Base-by-base conservation (phyloP, 768 basidiomycete genomes). In the Trichaptum fuscoviolaceum region DNA sequence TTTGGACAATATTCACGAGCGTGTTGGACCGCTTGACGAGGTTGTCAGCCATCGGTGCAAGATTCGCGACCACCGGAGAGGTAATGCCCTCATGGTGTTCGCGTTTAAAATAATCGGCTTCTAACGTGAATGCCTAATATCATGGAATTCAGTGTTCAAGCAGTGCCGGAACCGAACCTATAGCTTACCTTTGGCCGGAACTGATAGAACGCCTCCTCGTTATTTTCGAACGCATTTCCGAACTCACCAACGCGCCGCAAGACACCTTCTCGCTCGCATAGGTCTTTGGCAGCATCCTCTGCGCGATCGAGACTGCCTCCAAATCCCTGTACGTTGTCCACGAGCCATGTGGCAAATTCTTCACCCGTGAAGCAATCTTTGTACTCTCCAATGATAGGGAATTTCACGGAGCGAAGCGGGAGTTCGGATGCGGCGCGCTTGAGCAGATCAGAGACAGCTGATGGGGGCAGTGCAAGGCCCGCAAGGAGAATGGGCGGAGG, bases 331-430 rank as follows among this genome's bases (percentile, higher is more conserved):
- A 96, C 87, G 69, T 91, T 88, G 66, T 83, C 85, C 66, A 87
- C 86, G 65, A 97, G 76, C 94, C 94, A 97, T 5, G 84, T 82
- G 9, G 90, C 91, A 69, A 97, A 89, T 69, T 96, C 95, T 57
- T 94, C 93, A 30, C 95, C 95, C 18, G 87, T 88, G 77, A 96
- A 96, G 67, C 90, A 89, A 66, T 93, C 90, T 30, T 87, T 82
- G 69, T 95, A 95, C 79, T 94, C 92, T 60, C 93, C 93, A 12
- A 95, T 73, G 17, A 95, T 77, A 0, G 93, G 89, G 78, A 94
- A 86, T 42, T 89, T 87, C 34, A 95, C 82, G 7, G 90, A 77
- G 35, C 87, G 84, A 34, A 93, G 79, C 20, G 84, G 85, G n/a
- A 95, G 78, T 70, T 93, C 89, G 0, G 80, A 78, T 36, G 87